These are phyloP conservation scores for Triticum monococcum DNA, from an alignment of 176 grass and related monocot species.

Conservation along the genomic window DNA sequence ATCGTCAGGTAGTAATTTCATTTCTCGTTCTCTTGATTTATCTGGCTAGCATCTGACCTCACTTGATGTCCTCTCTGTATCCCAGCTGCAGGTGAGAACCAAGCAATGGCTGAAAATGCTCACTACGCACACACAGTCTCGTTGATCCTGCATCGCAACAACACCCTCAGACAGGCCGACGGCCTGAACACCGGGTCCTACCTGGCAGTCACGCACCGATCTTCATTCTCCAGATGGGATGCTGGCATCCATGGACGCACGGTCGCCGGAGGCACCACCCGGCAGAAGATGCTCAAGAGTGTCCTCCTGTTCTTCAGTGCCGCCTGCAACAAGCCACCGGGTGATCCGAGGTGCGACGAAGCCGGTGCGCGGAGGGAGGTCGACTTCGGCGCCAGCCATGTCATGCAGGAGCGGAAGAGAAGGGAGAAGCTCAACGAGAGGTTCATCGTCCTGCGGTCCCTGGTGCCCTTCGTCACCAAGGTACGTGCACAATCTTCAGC, in stretches of 20 bases:
- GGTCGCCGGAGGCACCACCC: not conserved
- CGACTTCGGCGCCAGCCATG: conserved; percentile 67
- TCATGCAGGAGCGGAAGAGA: conserved; percentile 65
- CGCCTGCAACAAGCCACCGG: conserved; percentile 20
- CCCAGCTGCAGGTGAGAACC: conserved; percentile 31
- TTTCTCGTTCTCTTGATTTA: not conserved
- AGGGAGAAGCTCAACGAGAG: conserved; percentile 93
- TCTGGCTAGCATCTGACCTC: too few relatives aligned
- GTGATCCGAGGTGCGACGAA: conserved; percentile 31
- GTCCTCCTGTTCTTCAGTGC: conserved; percentile 30
- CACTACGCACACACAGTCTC: conserved; percentile 71
- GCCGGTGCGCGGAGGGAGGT: conserved; percentile 30
- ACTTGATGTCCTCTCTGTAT: too few relatives aligned
- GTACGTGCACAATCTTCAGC: conserved; percentile 17
- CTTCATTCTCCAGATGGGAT: conserved; percentile 70
- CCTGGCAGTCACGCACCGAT: conserved; percentile 29
- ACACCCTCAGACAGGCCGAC: not conserved
- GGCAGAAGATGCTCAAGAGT: conserved; percentile 65
- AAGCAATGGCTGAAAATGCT: conserved; percentile 58
- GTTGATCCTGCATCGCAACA: conserved; percentile 49
- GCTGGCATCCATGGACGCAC: not conserved
- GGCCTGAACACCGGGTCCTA: conserved; percentile 10
- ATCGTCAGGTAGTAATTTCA: conserved; percentile 62
- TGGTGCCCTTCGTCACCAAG: conserved; percentile 97
- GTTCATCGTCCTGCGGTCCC: conserved; percentile 69